These are phyloP conservation scores for Mortierella polycephala DNA, from an alignment of 371 early-diverging fungal genomes.

Conservation along the genomic window DNA sequence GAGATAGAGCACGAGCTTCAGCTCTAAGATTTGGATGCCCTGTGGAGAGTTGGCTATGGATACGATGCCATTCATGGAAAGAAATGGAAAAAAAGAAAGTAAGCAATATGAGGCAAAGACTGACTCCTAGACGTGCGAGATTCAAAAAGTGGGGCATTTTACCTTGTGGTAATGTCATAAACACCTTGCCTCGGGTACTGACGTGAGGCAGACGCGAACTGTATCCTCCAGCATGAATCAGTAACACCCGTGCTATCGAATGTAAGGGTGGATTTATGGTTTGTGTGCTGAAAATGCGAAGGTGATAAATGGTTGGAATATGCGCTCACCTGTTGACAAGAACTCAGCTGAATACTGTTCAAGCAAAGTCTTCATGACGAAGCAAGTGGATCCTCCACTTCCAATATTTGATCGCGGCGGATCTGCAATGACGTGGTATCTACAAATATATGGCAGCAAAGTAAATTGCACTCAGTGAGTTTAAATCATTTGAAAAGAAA, in stretches of 20 bases:
- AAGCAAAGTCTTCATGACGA: constrained; percentile 41
- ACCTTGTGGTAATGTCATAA: constrained; percentile 50
- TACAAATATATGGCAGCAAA: neutral
- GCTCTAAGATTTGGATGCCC: constrained; percentile 44
- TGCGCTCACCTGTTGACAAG: constrained; percentile 10
- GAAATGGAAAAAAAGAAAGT: neutral
- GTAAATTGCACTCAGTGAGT: neutral
- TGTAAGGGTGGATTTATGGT: neutral
- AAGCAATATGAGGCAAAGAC: neutral
- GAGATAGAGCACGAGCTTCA: constrained; percentile 48
- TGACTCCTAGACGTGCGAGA: no score
- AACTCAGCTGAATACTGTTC: constrained; percentile 21
- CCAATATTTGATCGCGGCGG: constrained; percentile 53
- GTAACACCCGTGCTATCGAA: constrained; percentile 28
- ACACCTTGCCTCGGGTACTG: constrained; percentile 54
- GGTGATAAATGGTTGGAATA: neutral
- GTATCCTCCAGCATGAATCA: constrained; percentile 57
- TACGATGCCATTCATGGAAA: no score
- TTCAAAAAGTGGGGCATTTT: neutral
- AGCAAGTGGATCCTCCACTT: constrained; percentile 55
- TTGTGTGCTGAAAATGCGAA: neutral
- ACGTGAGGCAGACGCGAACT: constrained; percentile 56
- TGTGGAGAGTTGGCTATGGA: constrained; percentile 17
- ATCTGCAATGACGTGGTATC: constrained; percentile 50
- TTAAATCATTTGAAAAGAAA: neutral